phyloP scores from a whole-genome alignment of 1,139 yeast species.

The Arxiozyma telluris region DNA sequence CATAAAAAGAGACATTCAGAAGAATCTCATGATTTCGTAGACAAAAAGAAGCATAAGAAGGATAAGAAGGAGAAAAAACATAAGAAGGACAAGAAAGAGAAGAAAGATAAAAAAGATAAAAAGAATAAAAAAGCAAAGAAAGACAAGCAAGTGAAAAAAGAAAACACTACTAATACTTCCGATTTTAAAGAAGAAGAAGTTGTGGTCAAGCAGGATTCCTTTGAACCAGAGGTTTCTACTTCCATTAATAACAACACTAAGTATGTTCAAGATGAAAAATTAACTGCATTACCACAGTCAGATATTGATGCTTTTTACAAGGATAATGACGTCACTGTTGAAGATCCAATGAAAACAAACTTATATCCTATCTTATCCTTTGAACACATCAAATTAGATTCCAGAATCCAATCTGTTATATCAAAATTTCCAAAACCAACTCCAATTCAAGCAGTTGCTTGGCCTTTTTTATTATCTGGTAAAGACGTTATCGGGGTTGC shows the following conservation, averaged over 20 bases:
- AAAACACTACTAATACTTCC: background rate
- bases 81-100: conserved; percentile 23
- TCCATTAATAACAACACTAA: conserved; percentile 3
- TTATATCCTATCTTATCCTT: conserved; percentile 69
- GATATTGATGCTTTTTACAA: conserved; percentile 55
- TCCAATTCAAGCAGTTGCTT: conserved; percentile 92
- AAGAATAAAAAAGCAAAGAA: background rate
- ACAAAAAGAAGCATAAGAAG: conserved; percentile 30
- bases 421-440: conserved; percentile 80
- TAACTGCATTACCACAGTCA: conserved; percentile 37
- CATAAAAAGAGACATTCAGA: conserved; percentile 25
- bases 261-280: conserved; percentile 24
- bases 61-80: conserved; percentile 31
- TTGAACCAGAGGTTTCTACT: background rate
- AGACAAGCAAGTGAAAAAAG: conserved; percentile 12
- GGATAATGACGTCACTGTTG: conserved; percentile 71
- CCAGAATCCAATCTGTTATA: conserved; percentile 48
- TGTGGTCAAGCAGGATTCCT: background rate
- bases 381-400: conserved; percentile 48
- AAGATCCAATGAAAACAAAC: conserved; percentile 47
- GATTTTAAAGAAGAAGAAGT: background rate
- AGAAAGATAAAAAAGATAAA: conserved; percentile 20
- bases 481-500: conserved; percentile 96
- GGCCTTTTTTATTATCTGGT: conserved; percentile 82
- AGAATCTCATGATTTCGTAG: conserved; percentile 22